Percentiles rank a stretch among this genome's conserved stretches.
phyloP scores from a whole-genome alignment of 139 green algal species.

The Coccomyxa sp. region DNA sequence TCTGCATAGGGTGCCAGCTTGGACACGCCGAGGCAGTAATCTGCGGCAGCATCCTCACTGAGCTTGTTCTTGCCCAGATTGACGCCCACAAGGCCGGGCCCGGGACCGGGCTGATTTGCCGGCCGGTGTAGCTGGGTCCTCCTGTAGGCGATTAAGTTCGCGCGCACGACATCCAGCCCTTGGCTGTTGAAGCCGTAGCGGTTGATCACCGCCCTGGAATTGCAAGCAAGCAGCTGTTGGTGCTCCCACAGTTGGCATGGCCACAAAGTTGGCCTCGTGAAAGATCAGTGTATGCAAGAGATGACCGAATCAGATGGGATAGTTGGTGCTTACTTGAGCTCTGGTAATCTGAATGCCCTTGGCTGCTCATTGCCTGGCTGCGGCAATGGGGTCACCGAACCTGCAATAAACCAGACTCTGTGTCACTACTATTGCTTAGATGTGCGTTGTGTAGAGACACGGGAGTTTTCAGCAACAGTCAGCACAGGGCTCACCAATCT shows the following conservation, averaged over 20 bases:
- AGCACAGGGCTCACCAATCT: constrained; percentile 61
- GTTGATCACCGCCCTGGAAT: constrained; percentile 87
- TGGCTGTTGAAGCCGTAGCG: constrained; percentile 97
- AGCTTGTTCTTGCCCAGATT: constrained; percentile 98
- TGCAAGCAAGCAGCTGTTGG: background rate
- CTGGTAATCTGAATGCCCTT: constrained; percentile 80
- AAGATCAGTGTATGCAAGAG: background rate
- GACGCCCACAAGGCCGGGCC: constrained; percentile 73
- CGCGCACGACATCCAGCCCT: constrained; percentile 70
- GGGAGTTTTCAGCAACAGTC: background rate
- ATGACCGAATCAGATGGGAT: background rate
- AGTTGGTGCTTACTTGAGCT: constrained; percentile 49
- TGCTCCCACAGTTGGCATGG: background rate
- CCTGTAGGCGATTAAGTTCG: constrained; percentile 56
- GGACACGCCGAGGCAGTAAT: constrained; percentile 77
- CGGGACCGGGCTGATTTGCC: background rate
- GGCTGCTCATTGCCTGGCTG: constrained; percentile 94
- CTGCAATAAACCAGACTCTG: constrained; percentile 27
- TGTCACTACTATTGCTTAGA: constrained; percentile 19
- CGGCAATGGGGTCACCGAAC: constrained; percentile 85
- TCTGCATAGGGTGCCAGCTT: constrained; percentile 77
- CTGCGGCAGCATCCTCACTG: constrained; percentile 73
- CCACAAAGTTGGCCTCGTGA: background rate
- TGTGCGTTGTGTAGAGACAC: background rate
- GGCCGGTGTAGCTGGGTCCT: background rate